phyloP scores from a whole-genome alignment of 2,329 filamentous ascomycete genomes.

The Apiospora pterosperma region DNA sequence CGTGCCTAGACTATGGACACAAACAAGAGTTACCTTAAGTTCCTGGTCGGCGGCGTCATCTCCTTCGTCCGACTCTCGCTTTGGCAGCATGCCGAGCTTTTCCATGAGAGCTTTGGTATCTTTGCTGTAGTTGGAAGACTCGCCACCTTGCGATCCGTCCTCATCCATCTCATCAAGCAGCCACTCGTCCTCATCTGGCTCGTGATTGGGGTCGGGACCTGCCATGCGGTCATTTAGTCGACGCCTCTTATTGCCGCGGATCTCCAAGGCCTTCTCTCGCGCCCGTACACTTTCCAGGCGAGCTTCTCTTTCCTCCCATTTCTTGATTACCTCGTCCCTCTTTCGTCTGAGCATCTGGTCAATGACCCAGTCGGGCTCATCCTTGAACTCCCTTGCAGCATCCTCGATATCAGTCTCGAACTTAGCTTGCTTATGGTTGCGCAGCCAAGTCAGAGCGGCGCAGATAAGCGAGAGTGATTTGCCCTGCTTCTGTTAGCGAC shows the following conservation, averaged over 20 bases:
- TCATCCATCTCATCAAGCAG: constrained; percentile 69
- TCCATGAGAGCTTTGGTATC: constrained; percentile 74
- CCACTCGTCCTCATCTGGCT: constrained; percentile 64
- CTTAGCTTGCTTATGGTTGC: constrained; percentile 66
- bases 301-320: constrained; percentile 71
- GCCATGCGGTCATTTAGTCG: constrained; percentile 34
- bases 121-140: constrained; percentile 59
- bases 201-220: constrained; percentile 3
- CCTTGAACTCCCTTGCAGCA: constrained; percentile 45
- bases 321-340: constrained; percentile 60
- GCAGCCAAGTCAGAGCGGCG: constrained; percentile 85
- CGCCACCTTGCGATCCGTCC: constrained; percentile 29
- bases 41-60: constrained; percentile 55
- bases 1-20: constrained; percentile 24
- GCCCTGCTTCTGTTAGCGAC: constrained; percentile 46
- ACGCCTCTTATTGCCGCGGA: constrained; percentile 43
- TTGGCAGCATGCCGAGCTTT: constrained; percentile 49
- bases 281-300: constrained; percentile 63
- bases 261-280: constrained; percentile 57
- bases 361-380: constrained; percentile 82
- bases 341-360: constrained; percentile 71
- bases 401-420: constrained; percentile 51
- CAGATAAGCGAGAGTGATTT: constrained; percentile 93
- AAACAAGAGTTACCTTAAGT: constrained; percentile 53
- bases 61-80: constrained; percentile 32